These are phyloP conservation scores for Elaeis oleifera DNA, from an alignment of 202 grass and related monocot genomes.

Conservation along the genomic window DNA sequence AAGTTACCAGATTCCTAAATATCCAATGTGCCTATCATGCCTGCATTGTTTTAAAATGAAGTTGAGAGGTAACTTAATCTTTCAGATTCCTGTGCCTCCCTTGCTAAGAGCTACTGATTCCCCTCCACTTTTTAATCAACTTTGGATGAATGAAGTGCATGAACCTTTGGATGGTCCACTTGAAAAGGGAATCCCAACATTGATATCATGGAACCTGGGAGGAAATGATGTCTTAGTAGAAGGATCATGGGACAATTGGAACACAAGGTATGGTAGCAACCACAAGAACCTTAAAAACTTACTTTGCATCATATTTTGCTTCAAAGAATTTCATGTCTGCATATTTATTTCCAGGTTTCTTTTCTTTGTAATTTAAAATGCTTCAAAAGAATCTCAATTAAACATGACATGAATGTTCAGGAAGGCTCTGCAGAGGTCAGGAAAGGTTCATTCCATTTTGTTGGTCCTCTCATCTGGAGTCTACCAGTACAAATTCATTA, in stretches of 20 bases:
- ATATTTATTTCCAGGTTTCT: neutral
- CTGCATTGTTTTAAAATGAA: neutral
- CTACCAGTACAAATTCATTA: constrained; percentile 81
- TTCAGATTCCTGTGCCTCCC: constrained; percentile 89
- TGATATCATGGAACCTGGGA: constrained; percentile 88
- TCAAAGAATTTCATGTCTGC: constrained; percentile 2
- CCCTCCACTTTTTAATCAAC: constrained; percentile 66
- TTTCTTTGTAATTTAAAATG: neutral
- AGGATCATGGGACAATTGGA: constrained; percentile 99
- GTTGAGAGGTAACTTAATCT: constrained; percentile 8
- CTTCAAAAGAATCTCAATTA: neutral
- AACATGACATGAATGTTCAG: constrained; percentile 32
- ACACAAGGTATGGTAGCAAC: constrained; percentile 43
- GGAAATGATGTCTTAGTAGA: constrained; percentile 76
- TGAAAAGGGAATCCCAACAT: constrained; percentile 79
- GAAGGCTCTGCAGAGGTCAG: constrained; percentile 79
- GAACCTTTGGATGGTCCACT: constrained; percentile 44
- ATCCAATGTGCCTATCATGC: no score
- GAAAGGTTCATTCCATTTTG: constrained; percentile 87
- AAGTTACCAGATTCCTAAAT: no score
- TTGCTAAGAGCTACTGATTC: constrained; percentile 61
- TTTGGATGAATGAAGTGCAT: constrained; percentile 56
- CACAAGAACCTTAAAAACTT: neutral
- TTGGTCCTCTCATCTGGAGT: constrained; percentile 79
- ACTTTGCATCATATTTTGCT: neutral